phyloP scores from a whole-genome alignment of 805 yeast genomes.

The Candida xiaguanensis region DNA sequence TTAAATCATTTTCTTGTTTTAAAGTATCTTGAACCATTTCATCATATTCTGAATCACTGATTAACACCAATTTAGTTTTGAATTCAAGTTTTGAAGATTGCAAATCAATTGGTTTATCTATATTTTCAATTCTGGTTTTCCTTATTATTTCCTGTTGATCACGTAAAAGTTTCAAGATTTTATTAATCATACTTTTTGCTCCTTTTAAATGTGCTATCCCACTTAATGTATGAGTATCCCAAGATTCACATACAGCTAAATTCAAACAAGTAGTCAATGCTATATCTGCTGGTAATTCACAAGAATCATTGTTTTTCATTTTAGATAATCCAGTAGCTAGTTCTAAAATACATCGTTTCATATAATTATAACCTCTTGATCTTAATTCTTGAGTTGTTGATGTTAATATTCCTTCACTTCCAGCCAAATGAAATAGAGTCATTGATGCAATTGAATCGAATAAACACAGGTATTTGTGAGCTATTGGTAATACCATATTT shows the following conservation, averaged over 20 bases:
- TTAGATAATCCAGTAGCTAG: slow-evolving; percentile 52
- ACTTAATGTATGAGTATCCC: slow-evolving; percentile 65
- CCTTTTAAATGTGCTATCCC: slow-evolving; percentile 70
- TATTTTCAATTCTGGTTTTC: slow-evolving; percentile 11
- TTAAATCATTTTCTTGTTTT: slow-evolving; percentile 8
- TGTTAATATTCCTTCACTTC: slow-evolving; percentile 23
- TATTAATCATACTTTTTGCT: slow-evolving; percentile 57
- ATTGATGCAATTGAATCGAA: slow-evolving; percentile 63
- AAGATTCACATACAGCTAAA: slow-evolving; percentile 61
- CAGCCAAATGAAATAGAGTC: slow-evolving; percentile 57
- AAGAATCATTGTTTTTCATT: slow-evolving; percentile 13
- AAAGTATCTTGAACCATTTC: slow-evolving; percentile 17
- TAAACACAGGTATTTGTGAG: slow-evolving; percentile 51
- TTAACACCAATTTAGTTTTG: slow-evolving; percentile 27
- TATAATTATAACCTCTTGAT: slow-evolving; percentile 50
- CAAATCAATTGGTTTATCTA: slow-evolving; percentile 8
- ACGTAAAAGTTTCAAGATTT: slow-evolving; percentile 32
- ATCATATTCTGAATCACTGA: slow-evolving; percentile 31
- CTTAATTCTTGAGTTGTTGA: slow-evolving; percentile 45
- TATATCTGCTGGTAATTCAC: slow-evolving; percentile 53
- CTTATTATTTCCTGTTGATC: slow-evolving; percentile 19
- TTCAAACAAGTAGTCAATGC: slow-evolving; percentile 64
- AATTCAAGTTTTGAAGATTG: slow-evolving; percentile 4
- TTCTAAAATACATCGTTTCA: slow-evolving; percentile 58
- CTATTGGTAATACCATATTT: slow-evolving; percentile 51